Evolutionary conservation across 2,329 filamentous ascomycete genomes (phyloP).

Genomic region (Pseudocercospora fijiensis): DNA sequence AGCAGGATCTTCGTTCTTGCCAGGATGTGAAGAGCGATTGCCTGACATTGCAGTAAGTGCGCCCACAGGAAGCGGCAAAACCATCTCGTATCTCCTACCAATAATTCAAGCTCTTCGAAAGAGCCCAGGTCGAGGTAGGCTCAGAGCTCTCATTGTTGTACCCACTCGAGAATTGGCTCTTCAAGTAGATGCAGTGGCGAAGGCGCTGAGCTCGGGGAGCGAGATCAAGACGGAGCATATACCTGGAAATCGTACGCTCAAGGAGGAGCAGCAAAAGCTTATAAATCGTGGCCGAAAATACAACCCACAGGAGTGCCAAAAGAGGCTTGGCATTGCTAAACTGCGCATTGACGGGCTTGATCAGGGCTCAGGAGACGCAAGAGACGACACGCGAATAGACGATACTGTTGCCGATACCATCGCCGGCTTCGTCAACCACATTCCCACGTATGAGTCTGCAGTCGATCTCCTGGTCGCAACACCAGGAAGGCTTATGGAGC

Average conservation of each 20-base stretch:
- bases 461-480: conserved; percentile 90
- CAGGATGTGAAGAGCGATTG: conserved; percentile 32
- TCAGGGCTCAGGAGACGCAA: conserved; percentile 16
- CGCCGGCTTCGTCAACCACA: conserved; percentile 57
- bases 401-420: conserved; percentile 27
- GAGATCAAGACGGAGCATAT: conserved; percentile 77
- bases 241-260: conserved; percentile 74
- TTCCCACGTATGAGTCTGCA: conserved; percentile 66
- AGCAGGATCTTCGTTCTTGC: conserved; percentile 27
- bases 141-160: conserved; percentile 80
- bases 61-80: conserved; percentile 94
- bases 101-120: conserved; percentile 74
- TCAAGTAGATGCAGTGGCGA: conserved; percentile 71
- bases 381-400: conserved; percentile 34
- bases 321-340: conserved; percentile 34
- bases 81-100: conserved; percentile 83
- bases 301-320: conserved; percentile 60
- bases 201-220: conserved; percentile 72
- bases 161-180: conserved; percentile 74
- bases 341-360: conserved; percentile 1
- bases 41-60: conserved; percentile 85
- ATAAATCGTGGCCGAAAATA: conserved; percentile 61
- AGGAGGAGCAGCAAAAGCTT: conserved; percentile 61
- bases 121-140: conserved; percentile 56
- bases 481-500: conserved; percentile 86